These are phyloP conservation scores for Aspergillus felis DNA, from an alignment of 2,329 filamentous ascomycete species.

Conservation along the genomic window DNA sequence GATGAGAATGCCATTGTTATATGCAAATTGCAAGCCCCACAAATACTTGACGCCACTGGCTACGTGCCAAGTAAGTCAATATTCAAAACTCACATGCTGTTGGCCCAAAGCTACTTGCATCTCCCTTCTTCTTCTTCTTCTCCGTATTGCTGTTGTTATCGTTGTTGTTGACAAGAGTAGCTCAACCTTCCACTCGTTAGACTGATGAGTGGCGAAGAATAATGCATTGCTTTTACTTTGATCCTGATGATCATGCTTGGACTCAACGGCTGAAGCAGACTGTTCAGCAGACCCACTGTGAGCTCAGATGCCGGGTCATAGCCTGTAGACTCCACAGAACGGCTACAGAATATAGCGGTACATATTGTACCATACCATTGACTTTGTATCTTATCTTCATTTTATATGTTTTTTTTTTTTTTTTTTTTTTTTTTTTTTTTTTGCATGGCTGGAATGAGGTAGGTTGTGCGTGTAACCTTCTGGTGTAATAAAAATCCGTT, in stretches of 20 bases:
- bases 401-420: neutral
- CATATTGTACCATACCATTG: neutral
- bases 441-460: neutral
- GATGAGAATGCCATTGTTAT: neutral
- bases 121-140: too few species aligned
- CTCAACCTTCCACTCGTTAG: neutral
- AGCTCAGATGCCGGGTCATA: neutral
- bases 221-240: neutral
- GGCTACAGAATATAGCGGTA: neutral
- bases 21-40: neutral
- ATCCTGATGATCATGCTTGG: neutral
- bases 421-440: neutral
- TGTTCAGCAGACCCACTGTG: neutral
- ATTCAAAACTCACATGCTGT: too few species aligned
- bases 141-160: neutral
- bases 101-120: neutral
- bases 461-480: neutral
- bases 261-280: neutral
- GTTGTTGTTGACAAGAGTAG: neutral
- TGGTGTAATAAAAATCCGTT: neutral
- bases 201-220: neutral
- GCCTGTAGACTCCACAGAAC: neutral
- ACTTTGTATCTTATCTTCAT: neutral
- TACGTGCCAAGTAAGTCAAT: neutral
- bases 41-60: neutral